A percentile compares a stretch with the other conserved stretches of the same genome.
phyloP scores from a whole-genome alignment of 768 basidiomycete species.

The Leucocoprinus sp. region DNA sequence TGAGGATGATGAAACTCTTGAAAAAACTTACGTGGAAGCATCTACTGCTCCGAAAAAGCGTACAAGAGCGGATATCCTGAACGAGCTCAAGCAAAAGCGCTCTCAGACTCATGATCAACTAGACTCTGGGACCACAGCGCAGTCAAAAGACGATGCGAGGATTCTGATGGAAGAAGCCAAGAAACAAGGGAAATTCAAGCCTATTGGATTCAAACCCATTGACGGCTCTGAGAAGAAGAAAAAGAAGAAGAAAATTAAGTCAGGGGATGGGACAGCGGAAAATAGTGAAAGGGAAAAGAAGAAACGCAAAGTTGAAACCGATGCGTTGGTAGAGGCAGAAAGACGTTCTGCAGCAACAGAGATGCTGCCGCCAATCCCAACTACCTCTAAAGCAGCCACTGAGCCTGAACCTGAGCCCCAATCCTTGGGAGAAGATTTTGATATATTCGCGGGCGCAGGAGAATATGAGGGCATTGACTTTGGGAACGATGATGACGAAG shows the following conservation, averaged over 20 bases:
- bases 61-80: conserved; percentile 70
- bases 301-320: conserved; percentile 6
- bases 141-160: conserved; percentile 23
- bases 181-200: conserved; percentile 44
- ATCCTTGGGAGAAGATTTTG: conserved; percentile 51
- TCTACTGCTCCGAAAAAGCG: conserved; percentile 46
- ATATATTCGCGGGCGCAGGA: conserved; percentile 83
- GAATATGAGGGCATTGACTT: conserved; percentile 70
- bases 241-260: conserved; percentile 54
- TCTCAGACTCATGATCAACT: conserved; percentile 19
- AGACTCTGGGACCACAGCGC: conserved; percentile 4
- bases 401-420: conserved; percentile 26
- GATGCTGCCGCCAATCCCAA: conserved; percentile 15
- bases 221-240: conserved; percentile 34
- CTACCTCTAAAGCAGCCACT: not conserved
- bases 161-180: conserved; percentile 34
- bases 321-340: conserved; percentile 3
- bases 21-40: conserved; percentile 57
- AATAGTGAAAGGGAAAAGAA: conserved; percentile 19
- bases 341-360: not conserved
- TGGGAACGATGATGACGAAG: conserved; percentile 44
- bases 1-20: conserved; percentile 76
- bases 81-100: conserved; percentile 62
- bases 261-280: conserved; percentile 16
- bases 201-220: conserved; percentile 64